Percentiles rank a stretch among this genome's conserved stretches.
Evolutionary conservation across 306 rosid species (phyloP).

Genomic region (Fragaria vesca): DNA sequence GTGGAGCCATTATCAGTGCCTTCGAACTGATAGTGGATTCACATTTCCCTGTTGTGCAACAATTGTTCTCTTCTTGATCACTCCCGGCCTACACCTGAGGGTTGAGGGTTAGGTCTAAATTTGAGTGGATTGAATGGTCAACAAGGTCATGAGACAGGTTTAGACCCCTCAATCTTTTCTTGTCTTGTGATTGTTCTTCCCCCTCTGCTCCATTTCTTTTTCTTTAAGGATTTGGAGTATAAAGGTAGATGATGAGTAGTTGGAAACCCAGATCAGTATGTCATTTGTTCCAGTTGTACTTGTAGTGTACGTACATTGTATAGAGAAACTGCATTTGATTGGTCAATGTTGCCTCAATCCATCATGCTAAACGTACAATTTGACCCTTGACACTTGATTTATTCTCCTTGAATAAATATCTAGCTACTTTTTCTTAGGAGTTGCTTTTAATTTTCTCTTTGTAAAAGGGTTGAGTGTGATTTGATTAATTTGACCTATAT

Average conservation of each 20-base stretch:
- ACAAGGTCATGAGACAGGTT: slow-evolving; percentile 59
- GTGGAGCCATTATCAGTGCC: slow-evolving; percentile 7
- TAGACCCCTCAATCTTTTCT: slow-evolving; percentile 62
- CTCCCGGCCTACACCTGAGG: slow-evolving; percentile 34
- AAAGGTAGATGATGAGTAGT: slow-evolving; percentile 16
- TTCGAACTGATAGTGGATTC: not conserved
- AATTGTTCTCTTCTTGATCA: slow-evolving; percentile 19
- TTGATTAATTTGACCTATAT: not conserved
- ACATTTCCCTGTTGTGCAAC: not conserved
- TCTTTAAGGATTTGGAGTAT: slow-evolving; percentile 20
- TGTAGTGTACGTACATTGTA: slow-evolving; percentile 45
- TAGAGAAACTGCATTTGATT: slow-evolving; percentile 28
- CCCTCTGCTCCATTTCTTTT: slow-evolving; percentile 4
- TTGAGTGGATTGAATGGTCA: slow-evolving; percentile 79
- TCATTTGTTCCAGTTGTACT: slow-evolving; percentile 37
- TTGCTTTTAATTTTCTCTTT: not conserved
- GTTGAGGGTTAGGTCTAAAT: slow-evolving; percentile 25
- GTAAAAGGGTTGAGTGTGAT: not conserved
- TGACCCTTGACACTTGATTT: slow-evolving; percentile 3
- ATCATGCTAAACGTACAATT: not conserved
- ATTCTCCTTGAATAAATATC: not conserved
- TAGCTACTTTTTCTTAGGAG: not conserved
- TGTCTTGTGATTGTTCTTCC: slow-evolving; percentile 55
- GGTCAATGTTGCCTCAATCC: slow-evolving; percentile 21
- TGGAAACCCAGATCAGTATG: slow-evolving; percentile 22